These are phyloP conservation scores for Botryotinia convoluta DNA, from an alignment of 2,329 filamentous ascomycete species.

Conservation along the genomic window DNA sequence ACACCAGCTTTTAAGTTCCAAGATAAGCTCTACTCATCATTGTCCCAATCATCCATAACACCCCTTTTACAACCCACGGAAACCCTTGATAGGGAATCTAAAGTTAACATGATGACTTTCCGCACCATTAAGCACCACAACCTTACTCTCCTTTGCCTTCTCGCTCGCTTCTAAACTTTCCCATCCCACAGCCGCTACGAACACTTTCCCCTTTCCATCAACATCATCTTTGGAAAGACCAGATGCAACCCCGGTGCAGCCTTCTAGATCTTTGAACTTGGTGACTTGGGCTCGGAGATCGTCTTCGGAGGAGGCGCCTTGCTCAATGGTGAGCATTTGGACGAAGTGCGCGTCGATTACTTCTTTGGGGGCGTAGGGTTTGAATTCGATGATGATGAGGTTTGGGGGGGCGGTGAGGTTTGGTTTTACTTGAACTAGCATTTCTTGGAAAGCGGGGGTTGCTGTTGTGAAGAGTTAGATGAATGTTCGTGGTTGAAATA, in stretches of 20 bases:
- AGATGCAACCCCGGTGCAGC: slow-evolving; percentile 33
- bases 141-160: background rate
- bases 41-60: background rate
- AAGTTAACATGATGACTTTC: slow-evolving; percentile 10
- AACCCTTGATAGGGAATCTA: background rate
- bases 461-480: background rate
- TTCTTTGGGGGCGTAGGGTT: slow-evolving; percentile 34
- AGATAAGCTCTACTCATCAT: background rate
- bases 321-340: slow-evolving; percentile 46
- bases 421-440: slow-evolving; percentile 25
- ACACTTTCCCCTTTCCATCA: background rate
- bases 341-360: slow-evolving; percentile 36
- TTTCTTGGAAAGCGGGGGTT: slow-evolving; percentile 6
- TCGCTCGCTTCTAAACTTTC: background rate
- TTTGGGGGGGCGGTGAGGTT: slow-evolving; percentile 31
- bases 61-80: background rate
- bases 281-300: slow-evolving; percentile 29
- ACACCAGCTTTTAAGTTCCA: background rate
- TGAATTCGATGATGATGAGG: slow-evolving; percentile 33
- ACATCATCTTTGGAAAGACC: slow-evolving; percentile 7
- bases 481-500: background rate
- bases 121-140: background rate
- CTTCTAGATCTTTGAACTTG: slow-evolving; percentile 27
- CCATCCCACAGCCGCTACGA: slow-evolving; percentile 7
- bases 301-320: slow-evolving; percentile 43